A percentile compares a stretch with the other conserved stretches of the same genome.
phyloP scores from a whole-genome alignment of 305 asterid genomes.

The Solanum hybrid region DNA sequence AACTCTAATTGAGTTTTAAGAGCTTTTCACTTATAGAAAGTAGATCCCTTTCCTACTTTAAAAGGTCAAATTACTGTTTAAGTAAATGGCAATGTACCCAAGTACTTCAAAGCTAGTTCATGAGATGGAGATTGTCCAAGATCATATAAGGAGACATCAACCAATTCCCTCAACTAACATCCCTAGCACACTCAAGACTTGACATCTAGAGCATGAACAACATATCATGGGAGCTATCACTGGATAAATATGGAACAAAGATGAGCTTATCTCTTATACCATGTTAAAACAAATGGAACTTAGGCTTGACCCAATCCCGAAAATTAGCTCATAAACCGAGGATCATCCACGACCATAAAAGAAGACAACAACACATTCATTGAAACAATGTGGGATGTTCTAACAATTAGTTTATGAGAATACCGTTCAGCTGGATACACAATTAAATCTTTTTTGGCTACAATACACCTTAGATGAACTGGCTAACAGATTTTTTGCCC shows the following conservation, averaged over 20 bases:
- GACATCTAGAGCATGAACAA: neutral
- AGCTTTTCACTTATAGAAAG: neutral
- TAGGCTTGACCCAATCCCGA: neutral
- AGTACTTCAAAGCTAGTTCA: neutral
- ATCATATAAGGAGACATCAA: neutral
- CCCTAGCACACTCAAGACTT: neutral
- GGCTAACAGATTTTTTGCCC: neutral
- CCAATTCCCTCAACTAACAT: neutral
- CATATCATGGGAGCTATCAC: neutral
- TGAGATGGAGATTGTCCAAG: neutral
- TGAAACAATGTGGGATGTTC: neutral
- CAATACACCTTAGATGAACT: neutral
- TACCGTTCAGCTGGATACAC: neutral
- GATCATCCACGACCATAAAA: neutral
- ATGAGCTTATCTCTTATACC: neutral
- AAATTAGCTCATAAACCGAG: neutral
- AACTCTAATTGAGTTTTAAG: neutral
- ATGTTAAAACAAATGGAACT: neutral
- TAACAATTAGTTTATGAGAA: neutral
- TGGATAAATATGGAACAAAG: neutral
- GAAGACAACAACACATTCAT: neutral
- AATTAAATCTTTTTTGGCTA: neutral
- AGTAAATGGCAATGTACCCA: neutral
- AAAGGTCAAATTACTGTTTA: neutral
- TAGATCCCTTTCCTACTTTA: neutral